Base-by-base conservation (phyloP, 2,329 filamentous ascomycete species). In the Alternaria angustiovoidea region DNA sequence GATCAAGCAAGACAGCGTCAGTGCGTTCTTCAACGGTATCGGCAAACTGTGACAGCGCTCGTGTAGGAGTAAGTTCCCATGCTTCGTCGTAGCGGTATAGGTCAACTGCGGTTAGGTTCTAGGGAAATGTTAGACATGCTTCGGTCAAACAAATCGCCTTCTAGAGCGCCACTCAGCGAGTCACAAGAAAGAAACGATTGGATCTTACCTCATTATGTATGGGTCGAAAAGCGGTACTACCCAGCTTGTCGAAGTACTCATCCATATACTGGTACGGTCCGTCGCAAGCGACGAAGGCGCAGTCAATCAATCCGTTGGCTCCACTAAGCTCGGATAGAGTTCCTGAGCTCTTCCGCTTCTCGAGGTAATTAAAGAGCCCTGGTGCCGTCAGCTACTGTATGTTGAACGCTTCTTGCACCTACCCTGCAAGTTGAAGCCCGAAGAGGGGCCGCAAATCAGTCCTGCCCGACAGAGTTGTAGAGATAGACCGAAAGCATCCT, bases 241-340 rank as follows among this genome's bases (percentile, higher is more conserved):
- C 81, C 11, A 88, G 76, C 65, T 87, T 87, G 26, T 84, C 79
- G 64, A 88, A 89, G 67, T 89, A 89, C 64, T 86, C 85, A 24
- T 82, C 78, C 44, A 89, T 82, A 60, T 89, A 89, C 68, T 89
- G 87, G 63, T 89, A 89, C 0, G 87, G 87, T 26, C 89, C 64
- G 57, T 89, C 87, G 58, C 87, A 88, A 74, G 87, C 89, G 3
- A 88, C 72, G 70, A 89, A 89, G 0, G 58, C 68, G 36, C 68
- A 70, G 12, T 66, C 57, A 30, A 68, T 51, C 24, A 64, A 20
- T 0, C 65, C 66, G 5, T 65, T 51, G 4, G 53, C 34, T 1
- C 52, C 58, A 9, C 61, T 57, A 2, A 70, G 60, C 2, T 62
- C 56, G 1, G 52, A 54, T 9, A 70, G 36, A 1, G 57, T 67